These are phyloP conservation scores for Skeletonema tropicum DNA, from an alignment of 108 stramenopile genomes.

Conservation along the genomic window DNA sequence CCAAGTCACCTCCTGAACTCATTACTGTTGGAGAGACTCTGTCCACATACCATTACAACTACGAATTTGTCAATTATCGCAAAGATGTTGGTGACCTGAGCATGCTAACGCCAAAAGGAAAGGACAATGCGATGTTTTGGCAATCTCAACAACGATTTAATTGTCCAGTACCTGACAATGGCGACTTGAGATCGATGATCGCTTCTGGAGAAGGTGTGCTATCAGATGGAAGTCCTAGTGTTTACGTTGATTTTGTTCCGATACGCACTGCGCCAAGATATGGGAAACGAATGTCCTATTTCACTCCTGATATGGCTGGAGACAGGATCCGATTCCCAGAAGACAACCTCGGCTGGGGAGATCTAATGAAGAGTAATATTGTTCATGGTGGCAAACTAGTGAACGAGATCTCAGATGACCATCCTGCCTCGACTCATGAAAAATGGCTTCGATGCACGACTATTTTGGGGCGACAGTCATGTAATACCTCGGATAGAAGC, in stretches of 20 bases:
- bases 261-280: conserved; percentile 68
- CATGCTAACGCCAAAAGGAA: conserved; percentile 35
- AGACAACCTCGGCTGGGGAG: conserved; percentile 24
- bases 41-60: conserved; percentile 42
- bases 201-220: conserved; percentile 19
- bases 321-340: conserved; percentile 32
- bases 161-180: conserved; percentile 41
- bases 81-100: conserved; percentile 32
- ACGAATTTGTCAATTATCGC: conserved; percentile 40
- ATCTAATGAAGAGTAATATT: conserved; percentile 35
- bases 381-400: conserved; percentile 8
- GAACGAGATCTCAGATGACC: conserved; percentile 15
- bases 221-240: conserved; percentile 16
- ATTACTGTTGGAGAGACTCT: conserved; percentile 49
- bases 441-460: conserved; percentile 50
- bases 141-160: conserved; percentile 22
- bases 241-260: conserved; percentile 66
- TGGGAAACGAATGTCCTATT: conserved; percentile 46
- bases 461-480: conserved; percentile 34
- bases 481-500: conserved; percentile 39
- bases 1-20: conserved; percentile 2
- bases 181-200: conserved; percentile 39
- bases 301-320: conserved; percentile 36
- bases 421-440: conserved; percentile 34
- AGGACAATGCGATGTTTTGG: conserved; percentile 45